phyloP scores from a whole-genome alignment of 257 asterid species.

The Primulina huaijiensis region DNA sequence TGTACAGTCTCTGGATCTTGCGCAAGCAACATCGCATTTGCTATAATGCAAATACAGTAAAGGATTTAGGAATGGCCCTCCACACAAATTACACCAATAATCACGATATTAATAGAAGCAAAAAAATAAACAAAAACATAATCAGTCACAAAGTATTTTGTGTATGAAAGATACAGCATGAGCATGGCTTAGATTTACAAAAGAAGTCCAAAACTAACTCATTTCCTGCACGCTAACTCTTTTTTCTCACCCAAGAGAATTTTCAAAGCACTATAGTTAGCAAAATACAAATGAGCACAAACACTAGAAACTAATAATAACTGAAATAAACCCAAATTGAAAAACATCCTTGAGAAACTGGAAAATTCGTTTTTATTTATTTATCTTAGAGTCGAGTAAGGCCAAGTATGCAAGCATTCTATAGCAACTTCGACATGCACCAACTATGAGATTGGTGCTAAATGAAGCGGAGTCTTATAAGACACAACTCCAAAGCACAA shows the following conservation, averaged over 20 bases:
- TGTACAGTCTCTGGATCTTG: slow-evolving; percentile 40
- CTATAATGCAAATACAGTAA: slow-evolving; percentile 17
- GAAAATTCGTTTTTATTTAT: too few species aligned
- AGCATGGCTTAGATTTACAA: slow-evolving; percentile 12
- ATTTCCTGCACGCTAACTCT: neutral
- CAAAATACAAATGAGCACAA: neutral
- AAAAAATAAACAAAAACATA: slow-evolving; percentile 1
- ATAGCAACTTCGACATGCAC: too few species aligned
- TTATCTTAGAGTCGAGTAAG: too few species aligned
- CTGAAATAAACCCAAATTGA: neutral
- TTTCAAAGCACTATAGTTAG: neutral
- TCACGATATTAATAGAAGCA: neutral
- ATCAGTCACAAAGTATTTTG: neutral
- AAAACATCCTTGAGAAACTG: neutral
- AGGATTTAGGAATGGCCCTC: slow-evolving; percentile 18
- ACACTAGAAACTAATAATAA: neutral
- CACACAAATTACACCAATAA: slow-evolving; percentile 13
- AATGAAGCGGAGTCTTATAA: neutral
- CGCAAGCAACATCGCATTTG: slow-evolving; percentile 21
- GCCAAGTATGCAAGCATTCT: too few species aligned
- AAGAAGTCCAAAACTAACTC: neutral
- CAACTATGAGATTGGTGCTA: too few species aligned
- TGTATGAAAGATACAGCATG: slow-evolving; percentile 3
- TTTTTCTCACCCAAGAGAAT: neutral
- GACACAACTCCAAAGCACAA: neutral